Conservation (phyloP, 2,329 filamentous ascomycete species). For the Ascocoryne sarcoides region DNA sequence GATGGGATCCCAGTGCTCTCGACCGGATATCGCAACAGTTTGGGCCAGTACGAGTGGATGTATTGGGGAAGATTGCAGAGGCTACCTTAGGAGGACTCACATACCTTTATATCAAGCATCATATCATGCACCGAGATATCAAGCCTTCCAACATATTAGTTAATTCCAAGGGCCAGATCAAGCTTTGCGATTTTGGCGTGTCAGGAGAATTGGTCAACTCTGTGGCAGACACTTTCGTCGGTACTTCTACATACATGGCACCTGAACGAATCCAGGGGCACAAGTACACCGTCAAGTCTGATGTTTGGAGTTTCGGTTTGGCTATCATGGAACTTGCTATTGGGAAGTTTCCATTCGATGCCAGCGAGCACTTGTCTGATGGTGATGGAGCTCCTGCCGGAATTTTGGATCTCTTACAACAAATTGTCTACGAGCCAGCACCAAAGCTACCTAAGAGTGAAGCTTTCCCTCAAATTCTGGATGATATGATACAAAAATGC, state of each 20-base stretch:
- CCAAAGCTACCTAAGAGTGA: constrained; percentile 93
- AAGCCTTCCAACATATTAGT: constrained; percentile 97
- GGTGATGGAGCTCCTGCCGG: constrained; percentile 79
- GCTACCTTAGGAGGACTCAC: constrained; percentile 87
- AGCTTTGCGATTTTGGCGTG: constrained; percentile 98
- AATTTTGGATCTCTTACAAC: constrained; percentile 90
- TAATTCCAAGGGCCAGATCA: constrained; percentile 90
- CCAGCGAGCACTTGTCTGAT: constrained; percentile 61
- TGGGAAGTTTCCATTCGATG: constrained; percentile 89
- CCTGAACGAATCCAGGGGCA: constrained; percentile 96
- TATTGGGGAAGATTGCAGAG: constrained; percentile 95
- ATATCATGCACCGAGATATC: constrained; percentile 98
- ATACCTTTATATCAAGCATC: constrained; percentile 90
- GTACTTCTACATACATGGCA: constrained; percentile 98
- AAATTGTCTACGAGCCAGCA: constrained; percentile 94
- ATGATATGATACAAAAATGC: constrained; percentile 96
- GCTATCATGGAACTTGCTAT: constrained; percentile 96
- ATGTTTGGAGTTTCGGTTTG: constrained; percentile 97
- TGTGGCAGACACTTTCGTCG: constrained; percentile 95
- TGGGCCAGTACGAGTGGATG: constrained; percentile 89
- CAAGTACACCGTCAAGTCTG: constrained; percentile 94
- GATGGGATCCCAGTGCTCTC: constrained; percentile 57
- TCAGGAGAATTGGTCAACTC: constrained; percentile 97
- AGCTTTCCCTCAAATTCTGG: constrained; percentile 87
- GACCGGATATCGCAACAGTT: constrained; percentile 93